These are phyloP conservation scores for Camelina neglecta DNA, from an alignment of 345 rosid species.

Conservation along the genomic window DNA sequence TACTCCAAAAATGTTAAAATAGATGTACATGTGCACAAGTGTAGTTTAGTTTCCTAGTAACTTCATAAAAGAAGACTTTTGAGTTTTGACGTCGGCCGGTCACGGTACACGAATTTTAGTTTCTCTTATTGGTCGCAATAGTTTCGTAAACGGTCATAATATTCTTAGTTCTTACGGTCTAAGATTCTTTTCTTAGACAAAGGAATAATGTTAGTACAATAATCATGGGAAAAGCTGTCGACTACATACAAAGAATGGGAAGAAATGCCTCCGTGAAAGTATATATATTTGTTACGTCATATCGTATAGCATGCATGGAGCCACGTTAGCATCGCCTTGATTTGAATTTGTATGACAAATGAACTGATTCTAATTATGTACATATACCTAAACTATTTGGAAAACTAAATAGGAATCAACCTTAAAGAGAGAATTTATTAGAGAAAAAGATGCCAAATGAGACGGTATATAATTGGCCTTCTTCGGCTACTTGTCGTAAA, in stretches of 20 bases:
- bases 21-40: conserved; percentile 21
- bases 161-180: conserved; percentile 39
- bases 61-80: conserved; percentile 18
- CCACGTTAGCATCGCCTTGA: conserved; percentile 7
- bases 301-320: conserved; percentile 22
- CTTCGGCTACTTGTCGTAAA: conserved; percentile 26
- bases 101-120: background rate
- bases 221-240: conserved; percentile 3
- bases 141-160: conserved; percentile 25
- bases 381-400: background rate
- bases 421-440: background rate
- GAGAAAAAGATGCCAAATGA: background rate
- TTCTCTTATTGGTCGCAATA: conserved; percentile 23
- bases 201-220: conserved; percentile 12
- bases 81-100: background rate
- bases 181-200: conserved; percentile 23
- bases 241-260: conserved; percentile 25
- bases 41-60: conserved; percentile 34
- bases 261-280: conserved; percentile 28
- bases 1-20: too few species aligned
- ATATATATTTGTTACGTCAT: conserved; percentile 23
- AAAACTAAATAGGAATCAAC: conserved; percentile 9
- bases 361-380: background rate
- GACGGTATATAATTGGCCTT: conserved; percentile 20
- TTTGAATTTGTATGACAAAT: background rate